Conservation (phyloP, 2,329 filamentous ascomycete genomes). For the Metarhizium guizhouense region DNA sequence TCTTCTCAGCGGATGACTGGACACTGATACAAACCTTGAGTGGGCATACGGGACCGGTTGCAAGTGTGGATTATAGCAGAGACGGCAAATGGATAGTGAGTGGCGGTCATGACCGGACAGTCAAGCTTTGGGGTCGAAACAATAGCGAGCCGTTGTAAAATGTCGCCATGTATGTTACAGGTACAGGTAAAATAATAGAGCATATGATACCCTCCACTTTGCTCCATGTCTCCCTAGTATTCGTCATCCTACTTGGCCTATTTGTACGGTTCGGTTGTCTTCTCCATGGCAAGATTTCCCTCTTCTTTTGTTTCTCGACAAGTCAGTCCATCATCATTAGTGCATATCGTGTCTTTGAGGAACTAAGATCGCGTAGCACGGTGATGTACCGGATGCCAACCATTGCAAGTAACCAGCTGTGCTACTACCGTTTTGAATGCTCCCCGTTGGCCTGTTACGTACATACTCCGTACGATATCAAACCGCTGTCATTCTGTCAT, state of each 20-base stretch:
- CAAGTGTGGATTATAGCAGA: conserved; percentile 78
- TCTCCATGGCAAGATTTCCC: no score
- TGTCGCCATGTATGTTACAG: not conserved
- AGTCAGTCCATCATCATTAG: no score
- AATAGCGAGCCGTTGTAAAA: conserved; percentile 48
- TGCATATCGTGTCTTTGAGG: no score
- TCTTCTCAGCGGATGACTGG: conserved; percentile 97
- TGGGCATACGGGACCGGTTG: conserved; percentile 85
- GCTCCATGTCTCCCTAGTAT: not conserved
- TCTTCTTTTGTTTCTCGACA: no score
- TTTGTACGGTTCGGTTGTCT: not conserved
- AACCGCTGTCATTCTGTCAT: no score
- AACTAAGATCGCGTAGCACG: no score
- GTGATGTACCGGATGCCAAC: no score
- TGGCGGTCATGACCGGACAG: conserved; percentile 85
- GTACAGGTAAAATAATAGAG: not conserved
- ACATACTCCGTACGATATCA: no score
- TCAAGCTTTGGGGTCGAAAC: conserved; percentile 92
- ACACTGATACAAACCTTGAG: conserved; percentile 76
- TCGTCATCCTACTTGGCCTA: not conserved
- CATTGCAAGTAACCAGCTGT: no score
- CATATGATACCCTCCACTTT: not conserved
- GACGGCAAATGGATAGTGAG: conserved; percentile 91
- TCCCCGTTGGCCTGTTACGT: no score
- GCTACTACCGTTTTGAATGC: no score